Base-by-base conservation (phyloP, 192 early-diverging fungal genomes). In the Diversispora eburnea region DNA sequence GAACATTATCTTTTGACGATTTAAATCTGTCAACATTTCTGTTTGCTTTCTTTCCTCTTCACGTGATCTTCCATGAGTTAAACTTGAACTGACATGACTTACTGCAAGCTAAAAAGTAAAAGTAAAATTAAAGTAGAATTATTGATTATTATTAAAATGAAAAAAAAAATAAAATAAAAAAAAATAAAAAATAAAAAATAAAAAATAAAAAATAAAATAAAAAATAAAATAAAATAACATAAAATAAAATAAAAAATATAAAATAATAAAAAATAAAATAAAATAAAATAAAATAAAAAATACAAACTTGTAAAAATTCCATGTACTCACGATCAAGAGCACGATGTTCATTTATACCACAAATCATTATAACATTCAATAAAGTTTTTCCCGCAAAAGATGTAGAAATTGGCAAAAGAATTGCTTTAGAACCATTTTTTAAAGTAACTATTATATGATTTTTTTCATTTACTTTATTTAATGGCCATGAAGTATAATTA, bases 1-100 rank as follows among this genome's bases (percentile, higher is more conserved):
- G 56, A 82, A 82, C 4, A 70, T 75, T 15, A 82, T 82, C 71
- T 81, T 81, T 58, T 77, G 75, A 15, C 77, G 73, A 57, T 81
- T 81, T 15, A 81, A 60, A 60, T 81, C 80, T 22, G 73, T 75
- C 43, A 82, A 55, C 0, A 73, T 76, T 54, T 82, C 70, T 0
- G 69, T 72, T 15, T 78, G 78, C 54, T 79, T 77, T 13, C 80
- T 65, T 41, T 82, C 80, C 13, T 79, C 77, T 69, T 82, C 80
- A 7, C 77, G 72, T 15, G 76, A 77, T 19, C 71, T 70, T 7
- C 77, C 80, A 47, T 79, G 75, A 65, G 77, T 76, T 3, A 79
- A 58, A 49, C 78, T 25, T 0, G 78, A 77, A 20, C 76, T 66
- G 20, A 79, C 78, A 45, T 82, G 78, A 48, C 77, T 61, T 3